Base-by-base conservation (phyloP, 2,329 filamentous ascomycete species). In the Calonectria pseudoreteaudii region DNA sequence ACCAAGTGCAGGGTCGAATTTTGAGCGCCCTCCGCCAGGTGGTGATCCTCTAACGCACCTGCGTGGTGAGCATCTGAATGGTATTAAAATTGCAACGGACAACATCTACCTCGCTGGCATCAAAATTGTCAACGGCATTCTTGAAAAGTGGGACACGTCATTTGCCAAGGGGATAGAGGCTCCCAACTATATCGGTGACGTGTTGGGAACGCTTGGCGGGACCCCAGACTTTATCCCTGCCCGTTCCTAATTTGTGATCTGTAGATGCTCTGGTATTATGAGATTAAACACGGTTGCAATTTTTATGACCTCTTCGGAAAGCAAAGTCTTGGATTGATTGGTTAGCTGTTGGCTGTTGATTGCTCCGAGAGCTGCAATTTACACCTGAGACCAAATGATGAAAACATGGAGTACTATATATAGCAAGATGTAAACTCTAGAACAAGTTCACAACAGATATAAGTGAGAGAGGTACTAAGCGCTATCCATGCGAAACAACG, bases 131-230 rank as follows among this genome's bases (percentile, higher is more conserved):
- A 58, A 71, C 16, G 74, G 62, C 9, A 74, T 77, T 28, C 49
- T 77, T 26, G 28, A 44, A 2, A 62, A 28, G n/a, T 77, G 75
- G 75, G 52, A 67, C 11, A 26, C 49, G 4, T 47, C 34, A 5
- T 77, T 74, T 41, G 6, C 34, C 23, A 31, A 66, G 5, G 75
- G 75, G 2, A 41, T 77, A 14, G 28, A 69, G 44, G 38, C 68
- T 50, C 34, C 65, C 11, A 77, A 77, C 67, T 77, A 77, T 31
- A 56, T 75, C 2, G 75, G 75, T 20, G 75, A 77, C 44, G 62
- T 75, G 18, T 47, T 77, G 30, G 75, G 75, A 20, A 75, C 74
- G 13, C 72, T 75, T 11, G 75, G 75, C 23, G 71, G 74, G 20
- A 71, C 65, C 18, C 75, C 75, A 9, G 69, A 74, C 16, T 77